Percentiles rank a stretch among this genome's conserved stretches.
Evolutionary conservation across 257 asterid species (phyloP).

Genomic region (Salvia splendens): DNA sequence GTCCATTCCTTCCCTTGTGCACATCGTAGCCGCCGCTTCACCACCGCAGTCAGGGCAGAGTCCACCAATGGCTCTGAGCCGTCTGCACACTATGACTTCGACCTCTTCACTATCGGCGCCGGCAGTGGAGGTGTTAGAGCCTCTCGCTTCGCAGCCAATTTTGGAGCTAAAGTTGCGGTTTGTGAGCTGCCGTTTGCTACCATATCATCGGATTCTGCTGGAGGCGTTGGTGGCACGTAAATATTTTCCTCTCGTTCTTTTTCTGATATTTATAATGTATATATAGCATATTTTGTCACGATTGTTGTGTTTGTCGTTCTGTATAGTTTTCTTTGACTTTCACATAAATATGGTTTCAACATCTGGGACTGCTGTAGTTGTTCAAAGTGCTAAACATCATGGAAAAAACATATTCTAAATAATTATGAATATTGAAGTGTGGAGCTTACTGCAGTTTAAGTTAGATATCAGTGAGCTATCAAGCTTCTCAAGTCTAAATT

Average conservation of each 20-base stretch:
- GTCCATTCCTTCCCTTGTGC: conserved; percentile 27
- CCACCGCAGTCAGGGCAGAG: conserved; percentile 57
- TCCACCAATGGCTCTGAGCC: conserved; percentile 56
- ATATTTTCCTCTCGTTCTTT: background rate
- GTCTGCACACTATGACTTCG: conserved; percentile 66
- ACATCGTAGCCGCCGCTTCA: conserved; percentile 38
- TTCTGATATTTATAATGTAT: background rate
- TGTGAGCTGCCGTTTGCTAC: conserved; percentile 95
- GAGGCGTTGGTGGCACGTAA: conserved; percentile 98
- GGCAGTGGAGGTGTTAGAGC: conserved; percentile 99
- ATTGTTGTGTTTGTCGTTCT: background rate
- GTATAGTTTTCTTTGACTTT: background rate
- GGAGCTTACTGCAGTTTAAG: conserved; percentile 3
- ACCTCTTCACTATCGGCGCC: conserved; percentile 93
- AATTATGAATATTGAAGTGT: background rate
- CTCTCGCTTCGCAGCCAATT: conserved; percentile 88
- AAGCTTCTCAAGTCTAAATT: conserved; percentile 15
- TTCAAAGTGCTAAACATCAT: conserved; percentile 15
- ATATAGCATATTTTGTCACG: background rate
- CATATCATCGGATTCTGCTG: conserved; percentile 80
- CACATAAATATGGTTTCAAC: background rate
- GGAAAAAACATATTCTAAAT: background rate
- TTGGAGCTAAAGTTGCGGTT: conserved; percentile 87
- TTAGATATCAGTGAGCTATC: conserved; percentile 10
- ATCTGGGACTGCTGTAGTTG: conserved; percentile 7